These are phyloP conservation scores for Blepharisma japonicum DNA, from an alignment of 73 alveolate genomes.

Conservation along the genomic window DNA sequence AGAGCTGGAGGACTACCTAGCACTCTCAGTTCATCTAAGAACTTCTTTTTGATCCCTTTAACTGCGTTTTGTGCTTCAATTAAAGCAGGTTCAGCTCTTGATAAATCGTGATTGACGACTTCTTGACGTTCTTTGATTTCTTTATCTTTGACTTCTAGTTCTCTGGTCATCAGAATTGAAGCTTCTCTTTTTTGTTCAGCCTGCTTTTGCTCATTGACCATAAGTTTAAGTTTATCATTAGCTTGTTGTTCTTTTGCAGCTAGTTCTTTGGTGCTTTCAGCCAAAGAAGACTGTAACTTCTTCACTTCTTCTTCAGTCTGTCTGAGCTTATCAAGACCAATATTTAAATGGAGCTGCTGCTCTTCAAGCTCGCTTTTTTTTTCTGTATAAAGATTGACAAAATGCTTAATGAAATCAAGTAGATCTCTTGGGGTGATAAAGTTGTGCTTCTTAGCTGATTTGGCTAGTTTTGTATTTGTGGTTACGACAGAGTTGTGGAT, in stretches of 20 bases:
- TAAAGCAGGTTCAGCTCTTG: slow-evolving; percentile 94
- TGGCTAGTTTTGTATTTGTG: slow-evolving; percentile 77
- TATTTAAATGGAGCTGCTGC: slow-evolving; percentile 89
- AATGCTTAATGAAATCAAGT: slow-evolving; percentile 97
- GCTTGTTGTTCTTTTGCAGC: slow-evolving; percentile 89
- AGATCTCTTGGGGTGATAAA: slow-evolving; percentile 99
- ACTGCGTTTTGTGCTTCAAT: slow-evolving; percentile 92
- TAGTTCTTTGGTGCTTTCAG: slow-evolving; percentile 84
- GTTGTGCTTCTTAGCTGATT: slow-evolving; percentile 94
- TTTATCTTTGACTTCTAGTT: slow-evolving; percentile 61
- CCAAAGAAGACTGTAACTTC: slow-evolving; percentile 78
- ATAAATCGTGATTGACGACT: slow-evolving; percentile 75
- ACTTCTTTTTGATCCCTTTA: slow-evolving; percentile 67
- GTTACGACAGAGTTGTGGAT: slow-evolving; percentile 65
- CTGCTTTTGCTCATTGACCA: slow-evolving; percentile 89
- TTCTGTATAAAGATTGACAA: slow-evolving; percentile 75
- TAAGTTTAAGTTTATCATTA: slow-evolving; percentile 81
- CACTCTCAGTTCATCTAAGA: slow-evolving; percentile 85
- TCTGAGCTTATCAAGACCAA: slow-evolving; percentile 93
- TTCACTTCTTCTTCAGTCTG: slow-evolving; percentile 77
- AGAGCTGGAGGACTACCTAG: slow-evolving; percentile 83
- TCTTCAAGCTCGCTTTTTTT: slow-evolving; percentile 92
- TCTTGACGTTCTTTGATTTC: slow-evolving; percentile 75
- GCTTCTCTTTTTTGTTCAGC: slow-evolving; percentile 91
- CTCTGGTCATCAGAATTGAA: slow-evolving; percentile 56